Conservation (phyloP, 2,329 filamentous ascomycete genomes). For the Penicillium sp. region DNA sequence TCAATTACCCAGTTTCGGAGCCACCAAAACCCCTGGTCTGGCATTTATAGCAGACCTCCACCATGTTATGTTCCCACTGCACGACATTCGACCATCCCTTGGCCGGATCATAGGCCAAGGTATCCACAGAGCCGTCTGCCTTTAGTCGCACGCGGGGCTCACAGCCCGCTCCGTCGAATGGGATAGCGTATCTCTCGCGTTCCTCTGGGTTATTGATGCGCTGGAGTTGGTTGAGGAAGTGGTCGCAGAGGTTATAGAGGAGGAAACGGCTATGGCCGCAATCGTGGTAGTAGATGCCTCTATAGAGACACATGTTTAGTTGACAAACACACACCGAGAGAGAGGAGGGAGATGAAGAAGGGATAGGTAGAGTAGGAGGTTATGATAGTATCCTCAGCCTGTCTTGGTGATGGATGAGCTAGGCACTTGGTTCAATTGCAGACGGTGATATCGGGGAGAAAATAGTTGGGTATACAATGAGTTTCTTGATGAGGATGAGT, state of each 20-base stretch:
- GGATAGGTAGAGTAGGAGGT: too few species aligned
- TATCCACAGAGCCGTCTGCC: background rate
- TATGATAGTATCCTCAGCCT: too few species aligned
- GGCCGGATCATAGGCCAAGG: too few species aligned
- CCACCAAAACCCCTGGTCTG: background rate
- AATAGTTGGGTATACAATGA: too few species aligned
- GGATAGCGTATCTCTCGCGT: constrained; percentile 3
- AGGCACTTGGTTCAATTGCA: too few species aligned
- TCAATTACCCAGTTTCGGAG: background rate
- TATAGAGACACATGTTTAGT: constrained; percentile 29
- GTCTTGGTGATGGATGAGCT: too few species aligned
- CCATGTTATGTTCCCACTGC: constrained; percentile 1
- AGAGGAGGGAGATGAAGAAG: too few species aligned
- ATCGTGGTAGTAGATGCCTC: constrained; percentile 16
- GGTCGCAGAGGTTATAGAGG: constrained; percentile 23
- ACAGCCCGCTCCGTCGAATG: constrained; percentile 11
- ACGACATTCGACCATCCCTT: constrained; percentile 10
- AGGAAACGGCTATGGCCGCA: constrained; percentile 26
- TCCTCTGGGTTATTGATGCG: constrained; percentile 30
- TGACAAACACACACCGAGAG: too few species aligned
- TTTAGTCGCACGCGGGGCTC: constrained; percentile 2
- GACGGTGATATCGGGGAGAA: too few species aligned
- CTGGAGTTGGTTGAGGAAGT: constrained; percentile 22
- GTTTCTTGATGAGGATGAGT: too few species aligned
- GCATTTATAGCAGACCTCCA: background rate